phyloP scores from a whole-genome alignment of 2,329 filamentous ascomycete species.

The Sclerotinia spermophila region DNA sequence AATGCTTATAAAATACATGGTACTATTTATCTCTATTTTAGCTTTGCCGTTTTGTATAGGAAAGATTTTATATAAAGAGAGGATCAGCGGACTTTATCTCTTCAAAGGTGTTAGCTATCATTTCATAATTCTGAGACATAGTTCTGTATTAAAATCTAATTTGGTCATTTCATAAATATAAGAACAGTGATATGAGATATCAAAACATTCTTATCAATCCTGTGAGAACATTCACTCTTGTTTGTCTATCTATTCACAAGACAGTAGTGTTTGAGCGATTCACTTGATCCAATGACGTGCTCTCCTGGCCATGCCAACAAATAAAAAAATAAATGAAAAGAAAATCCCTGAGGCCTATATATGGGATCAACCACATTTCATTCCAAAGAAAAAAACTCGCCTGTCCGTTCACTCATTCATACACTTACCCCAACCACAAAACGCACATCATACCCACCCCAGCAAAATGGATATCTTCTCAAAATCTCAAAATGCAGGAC shows the following conservation, averaged over 20 bases:
- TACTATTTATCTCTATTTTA: no score
- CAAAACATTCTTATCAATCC: no score
- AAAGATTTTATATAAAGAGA: no score
- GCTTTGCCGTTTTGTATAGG: no score
- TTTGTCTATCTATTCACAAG: neutral
- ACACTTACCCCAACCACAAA: fast-evolving
- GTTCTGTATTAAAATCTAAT: no score
- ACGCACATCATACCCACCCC: neutral
- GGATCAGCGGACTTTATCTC: no score
- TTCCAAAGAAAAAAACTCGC: neutral
- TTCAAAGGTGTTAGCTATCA: no score
- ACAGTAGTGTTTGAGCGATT: neutral
- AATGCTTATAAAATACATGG: no score
- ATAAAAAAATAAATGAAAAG: neutral
- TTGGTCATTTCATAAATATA: no score
- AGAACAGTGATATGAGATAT: no score
- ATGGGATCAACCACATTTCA: neutral
- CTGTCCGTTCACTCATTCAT: neutral
- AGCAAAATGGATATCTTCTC: neutral
- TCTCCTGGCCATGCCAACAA: neutral
- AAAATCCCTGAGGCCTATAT: neutral
- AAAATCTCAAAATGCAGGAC: neutral
- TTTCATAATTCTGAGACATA: no score
- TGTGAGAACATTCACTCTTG: neutral
- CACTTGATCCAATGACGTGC: neutral